Evolutionary conservation across 371 early-diverging fungal species (phyloP).

Genomic region (Basidiobolus meristosporus): DNA sequence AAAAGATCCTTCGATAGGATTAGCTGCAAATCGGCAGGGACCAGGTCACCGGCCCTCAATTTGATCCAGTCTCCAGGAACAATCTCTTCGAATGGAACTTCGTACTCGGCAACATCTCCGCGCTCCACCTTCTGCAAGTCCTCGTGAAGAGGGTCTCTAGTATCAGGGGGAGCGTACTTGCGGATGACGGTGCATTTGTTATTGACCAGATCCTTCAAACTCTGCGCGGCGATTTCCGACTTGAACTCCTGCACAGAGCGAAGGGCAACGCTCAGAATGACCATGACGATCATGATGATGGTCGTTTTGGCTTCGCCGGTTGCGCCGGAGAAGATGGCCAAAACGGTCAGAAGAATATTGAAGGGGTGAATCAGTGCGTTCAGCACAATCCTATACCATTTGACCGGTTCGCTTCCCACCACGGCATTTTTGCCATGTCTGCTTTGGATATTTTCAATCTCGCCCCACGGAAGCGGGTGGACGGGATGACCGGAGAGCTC

Average conservation of each 20-base stretch:
- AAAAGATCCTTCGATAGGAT: slow-evolving; percentile 15
- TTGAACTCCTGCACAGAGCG: slow-evolving; percentile 17
- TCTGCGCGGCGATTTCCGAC: slow-evolving; percentile 9
- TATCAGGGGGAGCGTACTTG: slow-evolving; percentile 8
- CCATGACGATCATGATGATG: slow-evolving; percentile 12
- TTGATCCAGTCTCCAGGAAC: slow-evolving; percentile 15
- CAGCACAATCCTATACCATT: too few relatives aligned
- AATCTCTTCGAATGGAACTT: slow-evolving; percentile 12
- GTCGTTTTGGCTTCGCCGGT: slow-evolving; percentile 6
- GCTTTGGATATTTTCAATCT: too few relatives aligned
- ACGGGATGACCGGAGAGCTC: too few relatives aligned
- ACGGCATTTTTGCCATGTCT: too few relatives aligned
- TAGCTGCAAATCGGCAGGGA: slow-evolving; percentile 12
- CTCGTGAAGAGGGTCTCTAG: slow-evolving; percentile 9
- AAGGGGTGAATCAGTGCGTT: slow-evolving; percentile 15
- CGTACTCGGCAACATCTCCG: slow-evolving; percentile 5
- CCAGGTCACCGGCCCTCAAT: slow-evolving; percentile 13
- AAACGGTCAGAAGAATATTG: slow-evolving; percentile 11
- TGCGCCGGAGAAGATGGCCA: slow-evolving; percentile 9
- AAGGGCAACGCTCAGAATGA: slow-evolving; percentile 9
- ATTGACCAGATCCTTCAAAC: slow-evolving; percentile 13
- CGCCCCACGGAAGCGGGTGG: too few relatives aligned
- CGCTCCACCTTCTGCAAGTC: slow-evolving; percentile 7
- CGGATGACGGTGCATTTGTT: slow-evolving; percentile 11
- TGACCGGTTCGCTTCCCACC: too few relatives aligned